phyloP scores from a whole-genome alignment of 176 grass and related monocot species.

The Phragmites australis region DNA sequence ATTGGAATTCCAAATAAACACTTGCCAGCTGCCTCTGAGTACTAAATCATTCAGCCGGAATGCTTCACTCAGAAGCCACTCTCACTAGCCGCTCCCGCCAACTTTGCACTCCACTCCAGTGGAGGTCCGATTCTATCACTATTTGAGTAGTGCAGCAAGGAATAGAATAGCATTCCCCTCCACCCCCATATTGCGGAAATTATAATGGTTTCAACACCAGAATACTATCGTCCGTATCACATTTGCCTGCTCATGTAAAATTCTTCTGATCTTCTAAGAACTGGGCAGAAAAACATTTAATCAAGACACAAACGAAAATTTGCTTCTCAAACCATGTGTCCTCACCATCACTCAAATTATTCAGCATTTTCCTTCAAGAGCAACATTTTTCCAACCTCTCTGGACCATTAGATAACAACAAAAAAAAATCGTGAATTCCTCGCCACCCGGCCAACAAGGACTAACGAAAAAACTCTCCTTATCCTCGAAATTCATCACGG shows the following conservation, averaged over 20 bases:
- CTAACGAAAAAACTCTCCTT: neutral
- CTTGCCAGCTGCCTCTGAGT: conserved; percentile 6
- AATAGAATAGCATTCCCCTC: conserved; percentile 51
- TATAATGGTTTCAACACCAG: conserved; percentile 24
- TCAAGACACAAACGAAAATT: neutral
- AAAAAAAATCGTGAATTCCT: neutral
- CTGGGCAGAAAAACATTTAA: neutral
- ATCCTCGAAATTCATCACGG: conserved; percentile 10
- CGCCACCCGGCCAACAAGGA: neutral
- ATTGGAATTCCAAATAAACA: conserved; percentile 41
- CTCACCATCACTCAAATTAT: neutral
- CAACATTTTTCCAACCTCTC: conserved; percentile 29
- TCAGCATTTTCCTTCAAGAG: conserved; percentile 1
- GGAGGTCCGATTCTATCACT: conserved; percentile 31
- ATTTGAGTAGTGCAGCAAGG: conserved; percentile 33
- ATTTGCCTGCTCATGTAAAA: conserved; percentile 21
- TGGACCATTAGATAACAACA: conserved; percentile 17
- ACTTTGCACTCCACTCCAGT: conserved; percentile 43
- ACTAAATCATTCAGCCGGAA: conserved; percentile 32
- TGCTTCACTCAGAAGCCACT: conserved; percentile 52
- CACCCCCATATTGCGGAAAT: neutral
- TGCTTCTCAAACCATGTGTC: neutral
- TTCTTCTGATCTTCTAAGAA: neutral
- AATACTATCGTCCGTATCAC: neutral
- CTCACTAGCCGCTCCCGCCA: conserved; percentile 27